Percentiles rank a stretch among this genome's conserved stretches.
These are phyloP conservation scores for Monocercomonoides exilis DNA, from an alignment of 78 protist species.

Conservation along the genomic window DNA sequence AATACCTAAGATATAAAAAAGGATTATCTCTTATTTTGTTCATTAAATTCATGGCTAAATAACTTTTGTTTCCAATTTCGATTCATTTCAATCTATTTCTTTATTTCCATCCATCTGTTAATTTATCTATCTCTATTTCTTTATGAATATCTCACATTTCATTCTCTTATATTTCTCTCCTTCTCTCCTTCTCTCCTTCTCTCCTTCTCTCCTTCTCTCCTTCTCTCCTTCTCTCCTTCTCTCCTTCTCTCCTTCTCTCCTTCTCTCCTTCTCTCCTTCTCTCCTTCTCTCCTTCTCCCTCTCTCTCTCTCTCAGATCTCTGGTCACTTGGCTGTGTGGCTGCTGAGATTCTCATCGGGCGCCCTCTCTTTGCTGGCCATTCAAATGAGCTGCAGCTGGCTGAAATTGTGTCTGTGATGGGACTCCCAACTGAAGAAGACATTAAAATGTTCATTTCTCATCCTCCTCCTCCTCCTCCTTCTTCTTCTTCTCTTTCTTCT, in stretches of 20 bases:
- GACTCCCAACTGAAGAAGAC: constrained; percentile 12
- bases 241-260: too few species aligned
- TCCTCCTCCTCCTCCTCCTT: too few species aligned
- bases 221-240: too few species aligned
- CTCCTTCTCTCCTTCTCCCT: background rate
- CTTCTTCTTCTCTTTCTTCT: constrained; percentile 14
- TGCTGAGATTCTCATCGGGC: constrained; percentile 29
- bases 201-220: too few species aligned
- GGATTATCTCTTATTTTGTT: too few species aligned
- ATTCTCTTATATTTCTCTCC: too few species aligned
- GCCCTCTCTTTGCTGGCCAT: constrained; percentile 23
- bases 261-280: too few species aligned
- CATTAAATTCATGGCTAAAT: too few species aligned
- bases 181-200: too few species aligned
- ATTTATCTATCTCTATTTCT: background rate
- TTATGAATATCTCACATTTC: background rate
- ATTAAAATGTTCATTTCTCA: too few species aligned
- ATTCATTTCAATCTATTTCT: too few species aligned
- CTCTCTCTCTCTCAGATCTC: background rate
- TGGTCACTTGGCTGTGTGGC: constrained; percentile 34
- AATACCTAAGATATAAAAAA: background rate
- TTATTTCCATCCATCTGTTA: constrained; percentile 76
- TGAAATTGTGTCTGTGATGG: constrained; percentile 25
- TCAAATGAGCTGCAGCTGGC: constrained; percentile 22
- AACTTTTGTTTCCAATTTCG: too few species aligned